phyloP scores from a whole-genome alignment of 2,329 filamentous ascomycete species.

The Gnomoniopsis sp. region DNA sequence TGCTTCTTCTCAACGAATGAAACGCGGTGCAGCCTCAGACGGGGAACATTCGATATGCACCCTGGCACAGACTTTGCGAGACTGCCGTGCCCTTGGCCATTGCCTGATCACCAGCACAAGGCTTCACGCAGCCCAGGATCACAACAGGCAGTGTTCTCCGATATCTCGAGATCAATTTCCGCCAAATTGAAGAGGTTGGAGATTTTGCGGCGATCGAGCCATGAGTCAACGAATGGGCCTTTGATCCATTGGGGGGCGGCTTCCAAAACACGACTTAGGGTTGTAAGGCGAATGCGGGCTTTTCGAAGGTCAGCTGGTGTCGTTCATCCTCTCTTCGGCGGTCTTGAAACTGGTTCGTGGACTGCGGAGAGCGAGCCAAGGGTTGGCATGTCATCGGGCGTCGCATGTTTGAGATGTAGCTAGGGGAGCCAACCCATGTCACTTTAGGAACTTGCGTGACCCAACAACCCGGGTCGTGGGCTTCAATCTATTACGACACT shows the following conservation, averaged over 20 bases:
- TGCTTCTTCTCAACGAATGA: neutral
- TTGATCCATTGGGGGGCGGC: neutral
- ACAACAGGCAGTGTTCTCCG: neutral
- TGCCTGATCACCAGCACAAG: neutral
- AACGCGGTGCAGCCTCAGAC: neutral
- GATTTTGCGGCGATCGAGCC: neutral
- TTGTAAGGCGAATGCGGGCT: neutral
- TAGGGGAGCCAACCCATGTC: neutral
- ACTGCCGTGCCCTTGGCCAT: neutral
- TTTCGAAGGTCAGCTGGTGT: neutral
- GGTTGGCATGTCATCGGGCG: neutral
- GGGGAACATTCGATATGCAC: neutral
- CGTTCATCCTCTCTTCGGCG: slow-evolving; percentile 3
- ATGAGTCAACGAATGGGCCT: neutral
- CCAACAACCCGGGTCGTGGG: neutral
- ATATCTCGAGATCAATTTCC: neutral
- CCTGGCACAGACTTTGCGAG: neutral
- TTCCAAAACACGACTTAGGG: neutral
- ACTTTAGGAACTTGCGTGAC: neutral
- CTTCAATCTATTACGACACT: neutral
- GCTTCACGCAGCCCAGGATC: neutral
- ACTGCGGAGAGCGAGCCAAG: neutral
- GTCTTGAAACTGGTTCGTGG: neutral
- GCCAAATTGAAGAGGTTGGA: neutral
- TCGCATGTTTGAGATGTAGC: neutral